A percentile compares a stretch with the other conserved stretches of the same genome.
Conservation (phyloP, 768 basidiomycete genomes). For the Leccinum pellstonianum region DNA sequence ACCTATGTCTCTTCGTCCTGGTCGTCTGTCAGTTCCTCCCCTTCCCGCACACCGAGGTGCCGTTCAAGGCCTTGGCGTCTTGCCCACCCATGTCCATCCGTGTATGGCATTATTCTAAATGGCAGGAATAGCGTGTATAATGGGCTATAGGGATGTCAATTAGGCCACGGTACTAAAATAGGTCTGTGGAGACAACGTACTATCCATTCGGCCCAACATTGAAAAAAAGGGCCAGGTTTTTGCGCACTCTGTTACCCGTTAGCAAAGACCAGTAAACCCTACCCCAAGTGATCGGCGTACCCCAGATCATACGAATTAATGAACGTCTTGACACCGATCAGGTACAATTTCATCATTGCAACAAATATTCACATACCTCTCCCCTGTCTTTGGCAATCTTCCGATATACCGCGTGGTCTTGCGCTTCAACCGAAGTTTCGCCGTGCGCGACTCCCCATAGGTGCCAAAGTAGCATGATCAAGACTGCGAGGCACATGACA, state of each 20-base stretch:
- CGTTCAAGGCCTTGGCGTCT: conserved; percentile 61
- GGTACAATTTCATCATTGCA: background rate
- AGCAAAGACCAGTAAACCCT: background rate
- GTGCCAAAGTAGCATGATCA: conserved; percentile 72
- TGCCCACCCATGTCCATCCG: conserved; percentile 82
- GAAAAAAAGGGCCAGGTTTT: conserved; percentile 83
- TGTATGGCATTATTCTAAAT: conserved; percentile 72
- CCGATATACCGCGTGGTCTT: conserved; percentile 81
- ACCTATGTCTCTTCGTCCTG: conserved; percentile 40
- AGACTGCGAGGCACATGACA: conserved; percentile 74
- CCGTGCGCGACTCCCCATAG: conserved; percentile 67
- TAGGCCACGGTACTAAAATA: background rate
- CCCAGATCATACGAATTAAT: conserved; percentile 93
- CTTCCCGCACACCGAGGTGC: conserved; percentile 62
- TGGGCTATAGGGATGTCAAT: conserved; percentile 46
- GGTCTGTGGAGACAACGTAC: conserved; percentile 48
- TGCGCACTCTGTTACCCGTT: conserved; percentile 35
- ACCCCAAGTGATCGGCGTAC: conserved; percentile 35
- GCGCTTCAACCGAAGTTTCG: conserved; percentile 88
- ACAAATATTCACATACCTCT: conserved; percentile 49
- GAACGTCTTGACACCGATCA: conserved; percentile 51
- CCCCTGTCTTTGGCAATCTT: conserved; percentile 65
- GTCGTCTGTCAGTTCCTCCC: conserved; percentile 90
- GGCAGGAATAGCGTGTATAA: conserved; percentile 81
- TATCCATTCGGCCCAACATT: conserved; percentile 80